These are phyloP conservation scores for Calycina herbarum DNA, from an alignment of 2,329 filamentous ascomycete species.

Conservation along the genomic window DNA sequence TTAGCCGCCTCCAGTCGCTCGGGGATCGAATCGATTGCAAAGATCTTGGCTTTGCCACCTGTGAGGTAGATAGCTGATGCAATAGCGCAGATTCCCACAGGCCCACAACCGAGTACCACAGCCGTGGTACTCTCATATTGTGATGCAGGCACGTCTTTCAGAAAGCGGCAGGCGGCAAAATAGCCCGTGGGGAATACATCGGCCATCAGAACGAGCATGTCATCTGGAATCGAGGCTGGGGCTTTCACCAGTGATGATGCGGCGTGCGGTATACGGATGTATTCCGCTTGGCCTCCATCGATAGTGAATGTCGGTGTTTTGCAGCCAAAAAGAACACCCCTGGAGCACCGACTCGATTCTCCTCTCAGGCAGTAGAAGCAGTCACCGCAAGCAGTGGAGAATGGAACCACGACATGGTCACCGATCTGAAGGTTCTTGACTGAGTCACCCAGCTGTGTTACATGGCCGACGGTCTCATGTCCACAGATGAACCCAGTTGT, in stretches of 20 bases:
- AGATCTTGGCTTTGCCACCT: slow-evolving; percentile 70
- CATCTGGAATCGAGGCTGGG: slow-evolving; percentile 67
- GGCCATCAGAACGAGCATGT: slow-evolving; percentile 79
- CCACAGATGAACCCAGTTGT: not conserved
- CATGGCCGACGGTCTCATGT: not conserved
- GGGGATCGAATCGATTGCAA: slow-evolving; percentile 76
- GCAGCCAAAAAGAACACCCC: slow-evolving; percentile 66
- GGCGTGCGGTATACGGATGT: slow-evolving; percentile 74
- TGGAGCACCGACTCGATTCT: slow-evolving; percentile 74
- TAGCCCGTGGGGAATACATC: slow-evolving; percentile 87
- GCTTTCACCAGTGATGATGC: slow-evolving; percentile 76
- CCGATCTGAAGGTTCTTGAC: not conserved
- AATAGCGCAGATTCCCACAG: slow-evolving; percentile 79
- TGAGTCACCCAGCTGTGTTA: not conserved
- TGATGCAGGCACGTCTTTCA: slow-evolving; percentile 36
- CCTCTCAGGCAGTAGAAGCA: slow-evolving; percentile 84
- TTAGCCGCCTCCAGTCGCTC: slow-evolving; percentile 71
- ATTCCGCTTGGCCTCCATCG: slow-evolving; percentile 79
- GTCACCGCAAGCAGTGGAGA: not conserved
- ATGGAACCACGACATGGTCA: not conserved
- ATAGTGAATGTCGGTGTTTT: slow-evolving; percentile 49
- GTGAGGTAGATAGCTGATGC: slow-evolving; percentile 63
- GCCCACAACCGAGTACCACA: slow-evolving; percentile 79
- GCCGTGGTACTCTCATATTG: slow-evolving; percentile 59
- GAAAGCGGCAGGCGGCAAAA: slow-evolving; percentile 50